Percentiles rank a stretch among this genome's conserved stretches.
phyloP scores from a whole-genome alignment of 345 rosid genomes.

The Eucalyptus rudis region DNA sequence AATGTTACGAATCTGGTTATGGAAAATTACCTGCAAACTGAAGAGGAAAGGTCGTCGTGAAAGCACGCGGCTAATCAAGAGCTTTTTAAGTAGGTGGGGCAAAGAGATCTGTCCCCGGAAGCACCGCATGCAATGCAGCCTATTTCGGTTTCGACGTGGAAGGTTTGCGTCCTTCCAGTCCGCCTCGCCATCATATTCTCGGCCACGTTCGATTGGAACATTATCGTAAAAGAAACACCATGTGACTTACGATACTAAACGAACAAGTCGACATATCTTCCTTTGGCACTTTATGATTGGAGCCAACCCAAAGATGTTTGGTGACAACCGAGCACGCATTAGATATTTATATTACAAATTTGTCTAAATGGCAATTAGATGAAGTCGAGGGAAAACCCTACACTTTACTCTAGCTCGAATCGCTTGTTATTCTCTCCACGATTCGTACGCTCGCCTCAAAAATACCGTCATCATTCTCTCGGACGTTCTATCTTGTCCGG shows the following conservation, averaged over 20 bases:
- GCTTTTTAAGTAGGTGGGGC: not conserved
- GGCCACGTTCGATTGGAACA: not conserved
- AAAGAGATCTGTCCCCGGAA: not conserved
- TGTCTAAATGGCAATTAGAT: not conserved
- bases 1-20: not conserved
- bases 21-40: not conserved
- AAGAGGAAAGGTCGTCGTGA: not conserved
- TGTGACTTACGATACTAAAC: not conserved
- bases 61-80: not conserved
- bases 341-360: not conserved
- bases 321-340: not conserved
- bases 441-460: not conserved
- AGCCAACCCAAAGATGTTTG: not conserved
- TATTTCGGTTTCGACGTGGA: not conserved
- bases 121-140: not conserved
- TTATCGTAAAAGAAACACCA: not conserved
- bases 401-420: not conserved
- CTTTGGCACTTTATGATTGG: not conserved
- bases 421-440: not conserved
- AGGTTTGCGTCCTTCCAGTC: not conserved
- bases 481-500: not conserved
- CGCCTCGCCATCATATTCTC: not conserved
- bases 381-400: not conserved
- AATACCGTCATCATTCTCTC: not conserved
- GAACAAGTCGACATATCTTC: not conserved